These are phyloP conservation scores for Citrus trifoliata DNA, from an alignment of 345 rosid species.

Conservation along the genomic window DNA sequence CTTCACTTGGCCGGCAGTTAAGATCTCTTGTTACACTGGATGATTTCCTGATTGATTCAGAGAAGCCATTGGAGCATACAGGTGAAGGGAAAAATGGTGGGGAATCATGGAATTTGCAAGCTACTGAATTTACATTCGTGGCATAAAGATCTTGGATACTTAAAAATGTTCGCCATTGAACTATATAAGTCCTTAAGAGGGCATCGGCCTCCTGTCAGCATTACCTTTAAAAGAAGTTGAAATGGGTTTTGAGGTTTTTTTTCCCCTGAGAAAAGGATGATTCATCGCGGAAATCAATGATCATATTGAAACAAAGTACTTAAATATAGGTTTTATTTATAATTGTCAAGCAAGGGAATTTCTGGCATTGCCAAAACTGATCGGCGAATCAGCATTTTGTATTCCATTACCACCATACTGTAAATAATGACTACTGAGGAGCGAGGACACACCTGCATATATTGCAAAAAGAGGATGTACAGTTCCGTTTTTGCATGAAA, in stretches of 20 bases:
- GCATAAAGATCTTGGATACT: conserved; percentile 3
- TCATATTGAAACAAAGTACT: background rate
- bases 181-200: background rate
- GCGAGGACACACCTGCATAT: background rate
- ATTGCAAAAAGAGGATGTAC: background rate
- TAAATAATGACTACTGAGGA: background rate
- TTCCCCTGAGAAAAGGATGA: conserved; percentile 18
- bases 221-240: conserved; percentile 20
- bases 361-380: background rate
- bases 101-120: conserved; percentile 8
- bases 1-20: conserved; percentile 62
- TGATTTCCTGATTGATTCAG: conserved; percentile 47
- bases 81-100: conserved; percentile 20
- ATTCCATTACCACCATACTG: background rate
- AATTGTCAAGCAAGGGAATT: background rate
- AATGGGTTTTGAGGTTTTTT: conserved; percentile 22
- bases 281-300: background rate
- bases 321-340: background rate
- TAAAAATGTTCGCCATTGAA: conserved; percentile 7
- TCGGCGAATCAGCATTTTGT: background rate
- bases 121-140: conserved; percentile 10
- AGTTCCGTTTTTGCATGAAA: background rate
- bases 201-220: background rate
- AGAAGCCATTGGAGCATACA: conserved; percentile 14
- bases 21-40: conserved; percentile 61